These are phyloP conservation scores for Candolleomyces eurysporus DNA, from an alignment of 768 basidiomycete genomes.

Conservation along the genomic window DNA sequence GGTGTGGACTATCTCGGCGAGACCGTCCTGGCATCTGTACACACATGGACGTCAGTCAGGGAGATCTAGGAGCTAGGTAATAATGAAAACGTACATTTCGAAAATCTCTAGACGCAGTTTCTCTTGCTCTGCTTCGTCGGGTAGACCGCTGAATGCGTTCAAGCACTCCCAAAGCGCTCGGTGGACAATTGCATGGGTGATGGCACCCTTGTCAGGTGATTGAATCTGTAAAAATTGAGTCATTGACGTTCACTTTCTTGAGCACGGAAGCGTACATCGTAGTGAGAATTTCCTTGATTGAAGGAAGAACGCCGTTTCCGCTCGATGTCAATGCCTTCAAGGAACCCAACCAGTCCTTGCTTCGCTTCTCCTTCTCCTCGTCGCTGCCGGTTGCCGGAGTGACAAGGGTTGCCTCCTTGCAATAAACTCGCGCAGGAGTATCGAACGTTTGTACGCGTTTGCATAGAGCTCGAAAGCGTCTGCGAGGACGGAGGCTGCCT, in stretches of 20 bases:
- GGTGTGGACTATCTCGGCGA: slow-evolving; percentile 93
- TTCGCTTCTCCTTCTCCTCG: slow-evolving; percentile 63
- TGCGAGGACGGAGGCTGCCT: slow-evolving; percentile 76
- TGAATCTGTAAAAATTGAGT: slow-evolving; percentile 56
- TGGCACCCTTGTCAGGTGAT: slow-evolving; percentile 90
- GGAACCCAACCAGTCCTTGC: slow-evolving; percentile 64
- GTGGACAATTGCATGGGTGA: slow-evolving; percentile 86
- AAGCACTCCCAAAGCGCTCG: slow-evolving; percentile 87
- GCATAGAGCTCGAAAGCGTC: slow-evolving; percentile 88
- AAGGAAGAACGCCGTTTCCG: slow-evolving; percentile 63
- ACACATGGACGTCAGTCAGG: too few relatives aligned
- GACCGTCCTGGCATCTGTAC: slow-evolving; percentile 82
- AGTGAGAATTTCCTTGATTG: slow-evolving; percentile 71
- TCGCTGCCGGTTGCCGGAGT: slow-evolving; percentile 50
- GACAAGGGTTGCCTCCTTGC: slow-evolving; percentile 82
- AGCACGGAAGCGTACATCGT: slow-evolving; percentile 56
- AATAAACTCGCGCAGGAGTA: slow-evolving; percentile 89
- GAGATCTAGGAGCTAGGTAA: neutral
- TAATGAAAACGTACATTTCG: slow-evolving; percentile 52
- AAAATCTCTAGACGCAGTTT: slow-evolving; percentile 78
- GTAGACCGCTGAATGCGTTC: slow-evolving; percentile 50
- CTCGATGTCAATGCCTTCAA: slow-evolving; percentile 64
- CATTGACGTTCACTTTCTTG: slow-evolving; percentile 3
- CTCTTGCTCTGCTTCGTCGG: slow-evolving; percentile 67
- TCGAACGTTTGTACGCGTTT: slow-evolving; percentile 78